Conservation (phyloP, 331 rosid genomes). For the Prunus yedoensis region DNA sequence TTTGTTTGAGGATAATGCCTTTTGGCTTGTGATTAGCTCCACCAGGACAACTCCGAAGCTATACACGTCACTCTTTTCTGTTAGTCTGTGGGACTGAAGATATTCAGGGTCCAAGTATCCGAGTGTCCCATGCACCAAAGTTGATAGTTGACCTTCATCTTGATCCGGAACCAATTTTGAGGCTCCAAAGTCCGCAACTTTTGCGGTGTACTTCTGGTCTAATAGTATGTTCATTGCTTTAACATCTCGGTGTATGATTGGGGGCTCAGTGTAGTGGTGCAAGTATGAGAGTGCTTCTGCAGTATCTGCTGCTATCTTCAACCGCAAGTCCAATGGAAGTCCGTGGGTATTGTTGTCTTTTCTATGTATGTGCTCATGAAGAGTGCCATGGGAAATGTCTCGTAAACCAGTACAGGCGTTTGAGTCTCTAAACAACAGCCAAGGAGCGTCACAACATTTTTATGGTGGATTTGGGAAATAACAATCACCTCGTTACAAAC, state of each 20-base stretch:
- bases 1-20: too few species aligned
- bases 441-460: background rate
- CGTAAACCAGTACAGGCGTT: slow-evolving; percentile 5
- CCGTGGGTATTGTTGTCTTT: too few species aligned
- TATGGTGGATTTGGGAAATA: background rate
- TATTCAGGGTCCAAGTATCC: slow-evolving; percentile 7
- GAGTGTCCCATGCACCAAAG: slow-evolving; percentile 24
- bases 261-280: background rate
- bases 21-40: background rate
- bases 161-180: background rate
- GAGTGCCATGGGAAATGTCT: slow-evolving; percentile 8
- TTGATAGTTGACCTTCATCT: background rate
- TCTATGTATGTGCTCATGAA: background rate
- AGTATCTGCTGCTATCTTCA: background rate
- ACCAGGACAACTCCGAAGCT: slow-evolving; percentile 6
- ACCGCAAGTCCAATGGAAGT: background rate
- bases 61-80: slow-evolving; percentile 6
- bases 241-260: slow-evolving; percentile 12
- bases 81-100: background rate
- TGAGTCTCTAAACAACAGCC: slow-evolving; percentile 19
- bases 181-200: slow-evolving; percentile 13
- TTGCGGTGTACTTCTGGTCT: slow-evolving; percentile 1
- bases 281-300: slow-evolving; percentile 15
- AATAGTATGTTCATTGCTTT: slow-evolving; percentile 14
- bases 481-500: slow-evolving; percentile 15